Percentiles rank a stretch among this genome's conserved stretches.
Evolutionary conservation across 306 rosid species (phyloP).

Genomic region (Cicer chorassanicum): DNA sequence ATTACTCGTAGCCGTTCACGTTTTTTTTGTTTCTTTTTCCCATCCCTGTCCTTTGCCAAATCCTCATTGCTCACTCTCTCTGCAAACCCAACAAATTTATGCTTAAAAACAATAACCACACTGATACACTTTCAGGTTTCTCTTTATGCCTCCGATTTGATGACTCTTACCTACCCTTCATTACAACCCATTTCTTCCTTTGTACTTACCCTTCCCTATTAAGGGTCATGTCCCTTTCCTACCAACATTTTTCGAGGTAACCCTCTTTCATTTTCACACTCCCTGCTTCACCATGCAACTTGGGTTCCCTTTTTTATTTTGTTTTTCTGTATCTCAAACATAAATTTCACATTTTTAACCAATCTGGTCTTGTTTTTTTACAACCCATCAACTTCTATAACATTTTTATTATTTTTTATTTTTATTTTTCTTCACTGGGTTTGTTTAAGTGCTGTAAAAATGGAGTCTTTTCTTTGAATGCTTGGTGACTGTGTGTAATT

Average conservation of each 20-base stretch:
- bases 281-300: slow-evolving; percentile 41
- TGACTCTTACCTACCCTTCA: slow-evolving; percentile 50
- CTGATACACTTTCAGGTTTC: slow-evolving; percentile 46
- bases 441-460: neutral
- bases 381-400: no score
- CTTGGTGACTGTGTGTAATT: slow-evolving; percentile 38
- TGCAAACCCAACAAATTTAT: slow-evolving; percentile 39
- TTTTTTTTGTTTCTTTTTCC: slow-evolving; percentile 30
- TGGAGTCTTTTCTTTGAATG: slow-evolving; percentile 24
- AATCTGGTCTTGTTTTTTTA: neutral
- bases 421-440: no score
- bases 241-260: slow-evolving; percentile 41
- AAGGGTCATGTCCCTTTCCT: slow-evolving; percentile 43
- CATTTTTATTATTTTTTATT: no score
- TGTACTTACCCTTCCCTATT: slow-evolving; percentile 33
- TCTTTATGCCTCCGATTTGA: slow-evolving; percentile 47
- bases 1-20: slow-evolving; percentile 42
- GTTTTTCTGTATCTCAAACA: slow-evolving; percentile 38
- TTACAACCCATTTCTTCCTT: slow-evolving; percentile 34
- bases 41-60: slow-evolving; percentile 16
- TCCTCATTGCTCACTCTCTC: slow-evolving; percentile 33
- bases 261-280: slow-evolving; percentile 33
- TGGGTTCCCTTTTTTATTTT: slow-evolving; percentile 37
- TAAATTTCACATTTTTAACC: slow-evolving; percentile 47
- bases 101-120: slow-evolving; percentile 9